Conservation (phyloP, 169 alveolate species). For the Cystoisospora suis region DNA sequence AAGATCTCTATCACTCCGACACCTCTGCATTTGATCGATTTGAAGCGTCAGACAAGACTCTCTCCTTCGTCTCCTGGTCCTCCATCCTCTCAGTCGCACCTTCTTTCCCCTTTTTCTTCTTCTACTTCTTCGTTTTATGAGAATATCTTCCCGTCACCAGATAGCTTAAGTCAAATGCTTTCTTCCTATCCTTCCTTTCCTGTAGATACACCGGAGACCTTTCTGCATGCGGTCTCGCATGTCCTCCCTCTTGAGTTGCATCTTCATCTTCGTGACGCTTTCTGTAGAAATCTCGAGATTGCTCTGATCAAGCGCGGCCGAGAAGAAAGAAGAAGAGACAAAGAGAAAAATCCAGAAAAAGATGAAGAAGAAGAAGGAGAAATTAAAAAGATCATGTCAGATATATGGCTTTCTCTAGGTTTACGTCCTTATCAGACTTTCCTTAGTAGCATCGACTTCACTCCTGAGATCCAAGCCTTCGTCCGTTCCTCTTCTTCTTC, state of each 20-base stretch:
- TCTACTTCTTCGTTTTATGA: not conserved
- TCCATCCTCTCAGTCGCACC: not conserved
- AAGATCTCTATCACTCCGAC: not conserved
- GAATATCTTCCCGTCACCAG: not conserved
- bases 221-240: slow-evolving; percentile 1
- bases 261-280: slow-evolving; percentile 3
- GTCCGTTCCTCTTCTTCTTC: not conserved
- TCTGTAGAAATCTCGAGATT: not conserved
- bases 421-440: slow-evolving; percentile 31
- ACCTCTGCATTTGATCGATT: no score
- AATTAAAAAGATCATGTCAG: not conserved
- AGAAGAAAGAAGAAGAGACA: not conserved
- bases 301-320: not conserved
- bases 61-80: not conserved
- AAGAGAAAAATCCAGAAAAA: not conserved
- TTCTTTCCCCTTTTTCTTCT: not conserved
- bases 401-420: slow-evolving; percentile 18
- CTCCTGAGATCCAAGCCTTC: no score
- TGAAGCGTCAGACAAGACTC: no score
- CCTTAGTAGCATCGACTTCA: no score
- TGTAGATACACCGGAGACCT: not conserved
- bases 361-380: slow-evolving; percentile 6
- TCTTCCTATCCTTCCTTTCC: not conserved
- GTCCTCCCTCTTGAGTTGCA: slow-evolving; percentile 19
- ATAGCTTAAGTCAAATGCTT: not conserved